Evolutionary conservation across 2,329 filamentous ascomycete genomes (phyloP), one percentile per base, ranked within the genome.

Genomic region (Hypoxylon sp.): DNA sequence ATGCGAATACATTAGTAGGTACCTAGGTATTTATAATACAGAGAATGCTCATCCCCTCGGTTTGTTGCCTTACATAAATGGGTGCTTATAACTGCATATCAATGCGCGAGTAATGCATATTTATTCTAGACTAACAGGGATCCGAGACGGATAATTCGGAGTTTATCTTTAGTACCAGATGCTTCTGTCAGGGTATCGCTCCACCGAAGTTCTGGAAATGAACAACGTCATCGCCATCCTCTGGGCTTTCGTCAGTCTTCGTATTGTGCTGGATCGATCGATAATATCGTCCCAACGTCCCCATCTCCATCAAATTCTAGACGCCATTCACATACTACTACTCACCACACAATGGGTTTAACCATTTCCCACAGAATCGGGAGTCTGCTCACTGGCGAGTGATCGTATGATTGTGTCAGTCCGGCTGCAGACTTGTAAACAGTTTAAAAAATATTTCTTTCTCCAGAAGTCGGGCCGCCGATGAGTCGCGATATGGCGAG

Each of bases 211-310:
- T 64, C 49, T n/a, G 22, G 59, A 37, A 54, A 63, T 71, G 46
- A 40, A 66, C 56, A 71, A 71, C 69, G 69, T 71, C 69, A 71
- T 71, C 48, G 58, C 42, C 31, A 11, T 61, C 10, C 53, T 66
- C 69, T 71, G 46, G 69, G 69, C 69, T 69, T 71, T 71, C 69
- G 69, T 71, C 69, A 71, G 66, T 63, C 53, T 63, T 62, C 40
- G 49, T 58, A 56, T 50, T 30, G 14, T 37, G 49, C 48, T 50
- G 46, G 48, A 70, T 71, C 59, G 55, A 66, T 67, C 51, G 51
- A 69, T 67, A 71, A 58, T 44, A 63, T 66, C 11, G 40, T 61
- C 30, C 37, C 51, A 46, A n/a, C 46, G 13, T 30, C 56, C 27
- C 59, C 61, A 30, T 56, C 63, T 27, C 42, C 49, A 69, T 64